Evolutionary conservation across 23 red algal species (phyloP).

Genomic region (Porphyridium purpureum): DNA sequence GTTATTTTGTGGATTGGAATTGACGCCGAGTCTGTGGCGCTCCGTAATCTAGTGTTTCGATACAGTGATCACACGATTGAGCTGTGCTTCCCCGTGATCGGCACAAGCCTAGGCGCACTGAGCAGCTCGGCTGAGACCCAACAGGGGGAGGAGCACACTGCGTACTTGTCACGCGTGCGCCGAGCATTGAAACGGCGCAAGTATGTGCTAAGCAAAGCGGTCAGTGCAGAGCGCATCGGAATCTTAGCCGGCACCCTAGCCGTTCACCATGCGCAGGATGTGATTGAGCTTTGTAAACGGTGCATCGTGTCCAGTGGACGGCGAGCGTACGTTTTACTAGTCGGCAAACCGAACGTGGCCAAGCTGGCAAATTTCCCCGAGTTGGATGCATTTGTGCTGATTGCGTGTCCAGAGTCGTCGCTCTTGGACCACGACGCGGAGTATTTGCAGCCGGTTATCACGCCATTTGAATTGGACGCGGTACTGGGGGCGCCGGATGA

Average conservation of each 20-base stretch:
- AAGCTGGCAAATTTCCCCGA: conserved; percentile 84
- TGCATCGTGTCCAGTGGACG: conserved; percentile 11
- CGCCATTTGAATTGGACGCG: conserved; percentile 49
- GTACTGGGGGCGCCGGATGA: conserved; percentile 26
- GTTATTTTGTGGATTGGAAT: too few species aligned
- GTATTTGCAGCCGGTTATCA: conserved; percentile 51
- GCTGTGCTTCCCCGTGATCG: too few species aligned
- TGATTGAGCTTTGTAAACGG: conserved; percentile 26
- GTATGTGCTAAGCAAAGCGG: conserved; percentile 6
- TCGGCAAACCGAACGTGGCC: conserved; percentile 47
- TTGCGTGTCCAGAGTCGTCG: conserved; percentile 42
- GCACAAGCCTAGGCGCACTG: too few species aligned
- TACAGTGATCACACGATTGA: too few species aligned
- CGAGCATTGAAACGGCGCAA: too few species aligned
- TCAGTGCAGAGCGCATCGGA: conserved; percentile 33
- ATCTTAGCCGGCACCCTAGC: conserved; percentile 45
- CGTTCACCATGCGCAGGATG: conserved; percentile 14
- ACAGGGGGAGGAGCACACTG: too few species aligned
- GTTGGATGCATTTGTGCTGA: conserved; percentile 76
- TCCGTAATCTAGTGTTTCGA: too few species aligned
- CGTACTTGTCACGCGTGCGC: too few species aligned
- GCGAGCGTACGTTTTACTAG: conserved; percentile 41
- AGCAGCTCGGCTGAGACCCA: too few species aligned
- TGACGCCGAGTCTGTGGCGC: too few species aligned
- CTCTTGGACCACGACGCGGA: conserved; percentile 20